Percentiles rank a stretch among this genome's conserved stretches.
Conservation (phyloP, 257 asterid genomes). For the Petunia axillaris region DNA sequence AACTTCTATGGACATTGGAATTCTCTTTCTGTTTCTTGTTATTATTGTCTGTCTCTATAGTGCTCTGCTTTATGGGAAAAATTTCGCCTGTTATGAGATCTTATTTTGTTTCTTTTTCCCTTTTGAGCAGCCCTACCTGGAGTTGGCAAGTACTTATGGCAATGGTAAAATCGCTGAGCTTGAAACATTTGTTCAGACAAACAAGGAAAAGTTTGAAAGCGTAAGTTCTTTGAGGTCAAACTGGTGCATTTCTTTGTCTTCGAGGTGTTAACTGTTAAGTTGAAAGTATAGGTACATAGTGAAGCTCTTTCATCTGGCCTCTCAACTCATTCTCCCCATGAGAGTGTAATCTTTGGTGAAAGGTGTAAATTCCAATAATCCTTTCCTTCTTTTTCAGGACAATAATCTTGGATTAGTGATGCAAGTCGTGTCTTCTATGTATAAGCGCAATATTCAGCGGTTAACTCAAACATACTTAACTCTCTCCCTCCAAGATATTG, state of each 20-base stretch:
- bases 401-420: constrained; percentile 93
- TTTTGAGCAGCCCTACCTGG: constrained; percentile 74
- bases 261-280: constrained; percentile 15
- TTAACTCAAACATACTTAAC: constrained; percentile 95
- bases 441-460: constrained; percentile 95
- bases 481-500: constrained; percentile 96
- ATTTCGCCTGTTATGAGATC: neutral
- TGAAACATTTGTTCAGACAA: constrained; percentile 57
- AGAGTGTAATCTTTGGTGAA: neutral
- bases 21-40: neutral
- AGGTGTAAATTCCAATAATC: neutral
- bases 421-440: constrained; percentile 93
- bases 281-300: constrained; percentile 17
- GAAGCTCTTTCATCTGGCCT: neutral
- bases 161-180: constrained; percentile 83
- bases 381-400: constrained; percentile 54
- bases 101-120: neutral
- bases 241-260: constrained; percentile 13
- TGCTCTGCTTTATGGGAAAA: neutral
- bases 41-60: neutral
- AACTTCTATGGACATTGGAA: neutral
- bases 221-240: constrained; percentile 52
- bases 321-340: neutral
- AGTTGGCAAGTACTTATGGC: constrained; percentile 68
- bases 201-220: constrained; percentile 73